These are phyloP conservation scores for Ceratonia siliqua DNA, from an alignment of 306 rosid species.

Conservation along the genomic window DNA sequence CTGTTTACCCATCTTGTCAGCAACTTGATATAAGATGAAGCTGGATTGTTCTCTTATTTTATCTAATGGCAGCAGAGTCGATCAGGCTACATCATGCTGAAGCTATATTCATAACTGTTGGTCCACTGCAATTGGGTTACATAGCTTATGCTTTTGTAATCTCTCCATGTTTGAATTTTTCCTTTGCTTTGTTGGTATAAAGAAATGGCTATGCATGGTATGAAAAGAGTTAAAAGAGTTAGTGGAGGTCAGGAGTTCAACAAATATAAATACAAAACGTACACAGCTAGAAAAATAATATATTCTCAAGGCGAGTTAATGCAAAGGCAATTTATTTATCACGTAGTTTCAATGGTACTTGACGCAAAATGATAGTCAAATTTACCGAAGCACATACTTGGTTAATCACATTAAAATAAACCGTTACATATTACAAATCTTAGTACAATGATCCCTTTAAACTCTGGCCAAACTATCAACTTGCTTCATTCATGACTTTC, in stretches of 20 bases:
- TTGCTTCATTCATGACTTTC: neutral
- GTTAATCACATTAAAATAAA: neutral
- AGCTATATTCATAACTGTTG: neutral
- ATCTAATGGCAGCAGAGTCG: neutral
- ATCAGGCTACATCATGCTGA: neutral
- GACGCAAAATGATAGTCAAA: neutral
- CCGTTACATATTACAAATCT: neutral
- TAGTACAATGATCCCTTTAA: too few relatives aligned
- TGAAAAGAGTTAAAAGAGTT: too few relatives aligned
- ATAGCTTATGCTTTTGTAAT: too few relatives aligned
- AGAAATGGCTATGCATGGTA: too few relatives aligned
- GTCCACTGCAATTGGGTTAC: neutral
- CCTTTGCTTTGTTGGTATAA: neutral
- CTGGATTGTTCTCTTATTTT: neutral
- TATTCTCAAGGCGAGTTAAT: too few relatives aligned
- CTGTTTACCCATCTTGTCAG: constrained; percentile 12
- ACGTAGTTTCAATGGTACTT: too few relatives aligned
- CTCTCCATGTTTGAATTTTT: neutral
- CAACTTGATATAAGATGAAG: constrained; percentile 12
- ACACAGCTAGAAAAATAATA: too few relatives aligned
- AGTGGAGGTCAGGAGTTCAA: too few relatives aligned
- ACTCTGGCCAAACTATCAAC: neutral
- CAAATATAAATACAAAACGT: too few relatives aligned
- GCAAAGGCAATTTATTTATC: too few relatives aligned
- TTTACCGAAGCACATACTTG: neutral